A percentile compares a stretch with the other conserved stretches of the same genome.
phyloP scores from a whole-genome alignment of 208 protist genomes.

The Hexamita inflata region DNA sequence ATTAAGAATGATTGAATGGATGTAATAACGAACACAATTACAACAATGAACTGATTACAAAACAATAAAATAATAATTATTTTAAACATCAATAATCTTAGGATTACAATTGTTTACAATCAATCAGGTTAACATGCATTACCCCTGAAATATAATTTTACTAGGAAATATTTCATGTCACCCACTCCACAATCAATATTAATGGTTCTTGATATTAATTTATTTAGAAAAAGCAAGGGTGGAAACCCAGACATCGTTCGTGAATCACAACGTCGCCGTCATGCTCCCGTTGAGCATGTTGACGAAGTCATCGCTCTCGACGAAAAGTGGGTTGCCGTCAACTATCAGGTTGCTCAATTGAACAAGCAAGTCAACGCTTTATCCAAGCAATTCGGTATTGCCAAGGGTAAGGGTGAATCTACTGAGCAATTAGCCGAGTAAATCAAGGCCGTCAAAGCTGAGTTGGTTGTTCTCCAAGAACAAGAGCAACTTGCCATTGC shows the following conservation, averaged over 20 bases:
- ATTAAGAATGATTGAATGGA: too few relatives aligned
- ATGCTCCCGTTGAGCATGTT: conserved; percentile 9
- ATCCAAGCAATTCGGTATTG: conserved; percentile 20
- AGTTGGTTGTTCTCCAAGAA: neutral
- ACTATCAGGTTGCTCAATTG: neutral
- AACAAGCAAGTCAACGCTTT: conserved; percentile 1
- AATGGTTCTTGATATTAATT: conserved; percentile 22
- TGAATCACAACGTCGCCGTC: conserved; percentile 25
- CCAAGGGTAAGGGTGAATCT: neutral
- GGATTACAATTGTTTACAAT: too few relatives aligned
- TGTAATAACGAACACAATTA: too few relatives aligned
- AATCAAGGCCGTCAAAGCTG: neutral
- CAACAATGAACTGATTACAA: too few relatives aligned
- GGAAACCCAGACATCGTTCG: conserved; percentile 20
- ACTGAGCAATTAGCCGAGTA: conserved; percentile 1
- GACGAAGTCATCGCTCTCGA: conserved; percentile 30
- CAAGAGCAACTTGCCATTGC: neutral
- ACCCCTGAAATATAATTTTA: too few relatives aligned
- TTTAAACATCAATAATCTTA: too few relatives aligned
- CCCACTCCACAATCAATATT: too few relatives aligned
- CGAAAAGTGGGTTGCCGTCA: neutral
- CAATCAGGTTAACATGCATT: too few relatives aligned
- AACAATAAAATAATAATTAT: too few relatives aligned
- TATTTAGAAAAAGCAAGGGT: conserved; percentile 13
- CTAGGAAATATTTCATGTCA: too few relatives aligned